A percentile compares a stretch with the other conserved stretches of the same genome.
phyloP scores from a whole-genome alignment of 371 early-diverging fungal genomes.

The Conidiobolus incongruus region DNA sequence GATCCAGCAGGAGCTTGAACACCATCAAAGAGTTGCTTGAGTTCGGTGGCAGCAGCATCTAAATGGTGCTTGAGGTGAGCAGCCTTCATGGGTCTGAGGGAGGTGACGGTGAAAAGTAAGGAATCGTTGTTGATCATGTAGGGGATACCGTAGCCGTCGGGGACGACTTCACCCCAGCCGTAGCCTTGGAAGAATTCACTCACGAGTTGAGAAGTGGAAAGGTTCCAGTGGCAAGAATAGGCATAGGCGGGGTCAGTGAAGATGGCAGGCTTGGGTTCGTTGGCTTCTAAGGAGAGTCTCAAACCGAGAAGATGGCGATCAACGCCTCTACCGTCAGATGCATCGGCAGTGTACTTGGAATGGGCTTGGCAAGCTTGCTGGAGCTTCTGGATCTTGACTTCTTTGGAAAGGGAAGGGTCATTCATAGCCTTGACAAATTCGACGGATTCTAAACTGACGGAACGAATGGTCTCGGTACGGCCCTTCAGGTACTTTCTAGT shows the following conservation, averaged over 20 bases:
- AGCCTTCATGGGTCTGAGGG: constrained; percentile 33
- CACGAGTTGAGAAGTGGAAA: constrained; percentile 81
- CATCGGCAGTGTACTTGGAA: constrained; percentile 52
- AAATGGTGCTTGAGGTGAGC: constrained; percentile 36
- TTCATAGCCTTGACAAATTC: constrained; percentile 78
- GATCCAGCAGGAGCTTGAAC: constrained; percentile 9
- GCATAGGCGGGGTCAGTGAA: constrained; percentile 66
- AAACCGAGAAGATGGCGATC: constrained; percentile 82
- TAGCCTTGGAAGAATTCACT: constrained; percentile 80
- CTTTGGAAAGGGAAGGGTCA: constrained; percentile 19
- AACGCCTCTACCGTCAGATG: constrained; percentile 63
- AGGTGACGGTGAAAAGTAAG: constrained; percentile 69
- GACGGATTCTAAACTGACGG: constrained; percentile 51
- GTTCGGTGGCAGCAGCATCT: constrained; percentile 46
- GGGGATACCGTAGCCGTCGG: constrained; percentile 83
- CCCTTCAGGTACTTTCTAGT: constrained; percentile 78
- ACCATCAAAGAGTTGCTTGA: constrained; percentile 20
- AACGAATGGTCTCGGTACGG: constrained; percentile 87
- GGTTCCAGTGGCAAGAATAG: constrained; percentile 71
- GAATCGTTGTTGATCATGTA: constrained; percentile 78
- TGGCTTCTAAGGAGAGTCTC: constrained; percentile 29
- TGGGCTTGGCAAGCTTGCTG: constrained; percentile 54
- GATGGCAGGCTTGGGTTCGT: constrained; percentile 55
- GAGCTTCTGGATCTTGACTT: constrained; percentile 38
- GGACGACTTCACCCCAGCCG: constrained; percentile 94